phyloP scores from a whole-genome alignment of 2,329 filamentous ascomycete species.

The Podosphaera leucotricha region DNA sequence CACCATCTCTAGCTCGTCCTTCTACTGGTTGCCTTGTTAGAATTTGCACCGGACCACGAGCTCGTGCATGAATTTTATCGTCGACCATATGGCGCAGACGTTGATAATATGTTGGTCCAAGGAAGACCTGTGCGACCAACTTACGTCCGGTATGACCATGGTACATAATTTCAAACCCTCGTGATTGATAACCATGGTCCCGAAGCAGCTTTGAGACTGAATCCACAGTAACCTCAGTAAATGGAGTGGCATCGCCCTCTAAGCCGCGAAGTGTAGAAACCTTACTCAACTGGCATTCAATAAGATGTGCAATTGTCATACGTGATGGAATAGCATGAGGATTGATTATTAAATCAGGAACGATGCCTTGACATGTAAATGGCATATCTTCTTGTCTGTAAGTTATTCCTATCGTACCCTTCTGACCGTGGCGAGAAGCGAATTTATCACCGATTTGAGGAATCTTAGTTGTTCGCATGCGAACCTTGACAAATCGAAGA shows the following conservation, averaged over 20 bases:
- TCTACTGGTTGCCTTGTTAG: conserved; percentile 93
- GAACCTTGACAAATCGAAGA: conserved; percentile 87
- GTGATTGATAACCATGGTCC: conserved; percentile 82
- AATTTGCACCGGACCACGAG: conserved; percentile 88
- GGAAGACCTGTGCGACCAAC: conserved; percentile 81
- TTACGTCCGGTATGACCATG: conserved; percentile 94
- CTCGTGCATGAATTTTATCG: conserved; percentile 99
- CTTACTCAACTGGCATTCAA: conserved; percentile 93
- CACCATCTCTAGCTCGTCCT: conserved; percentile 92
- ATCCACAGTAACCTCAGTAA: conserved; percentile 93
- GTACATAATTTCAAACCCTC: conserved; percentile 97
- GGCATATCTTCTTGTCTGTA: conserved; percentile 98
- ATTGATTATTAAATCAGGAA: conserved; percentile 94
- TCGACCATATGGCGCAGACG: conserved; percentile 98
- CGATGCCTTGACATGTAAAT: conserved; percentile 75
- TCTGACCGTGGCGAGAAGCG: conserved; percentile 95
- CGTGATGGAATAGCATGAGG: conserved; percentile 97
- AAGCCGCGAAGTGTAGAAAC: conserved; percentile 81
- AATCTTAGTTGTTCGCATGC: conserved; percentile 90
- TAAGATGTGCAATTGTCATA: conserved; percentile 99
- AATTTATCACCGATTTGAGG: conserved; percentile 99
- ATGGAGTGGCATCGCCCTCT: conserved; percentile 93
- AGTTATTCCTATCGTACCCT: conserved; percentile 96
- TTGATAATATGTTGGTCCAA: conserved; percentile 97
- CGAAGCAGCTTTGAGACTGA: conserved; percentile 70